These are phyloP conservation scores for Talinum fruticosum DNA, from an alignment of 148 eudicot genomes.

Conservation along the genomic window DNA sequence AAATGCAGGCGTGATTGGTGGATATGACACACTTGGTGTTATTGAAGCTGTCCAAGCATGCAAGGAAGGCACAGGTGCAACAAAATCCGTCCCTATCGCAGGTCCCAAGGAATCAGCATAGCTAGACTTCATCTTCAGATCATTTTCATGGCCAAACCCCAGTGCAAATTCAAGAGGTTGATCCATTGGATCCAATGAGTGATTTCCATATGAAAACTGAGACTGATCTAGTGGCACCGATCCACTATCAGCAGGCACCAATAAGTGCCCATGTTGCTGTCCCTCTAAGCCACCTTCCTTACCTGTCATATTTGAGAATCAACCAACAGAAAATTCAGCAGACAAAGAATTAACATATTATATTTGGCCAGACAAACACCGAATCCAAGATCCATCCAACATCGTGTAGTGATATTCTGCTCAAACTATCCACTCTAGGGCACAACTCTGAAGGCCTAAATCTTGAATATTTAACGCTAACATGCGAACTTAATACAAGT, in stretches of 20 bases:
- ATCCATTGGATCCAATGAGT: slow-evolving; percentile 43
- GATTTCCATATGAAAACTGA: slow-evolving; percentile 46
- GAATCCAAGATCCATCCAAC: not conserved
- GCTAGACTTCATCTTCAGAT: slow-evolving; percentile 41
- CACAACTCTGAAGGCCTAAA: not conserved
- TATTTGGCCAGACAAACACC: not conserved
- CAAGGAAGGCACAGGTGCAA: slow-evolving; percentile 40
- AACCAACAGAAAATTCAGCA: slow-evolving; percentile 18
- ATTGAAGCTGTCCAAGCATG: slow-evolving; percentile 59
- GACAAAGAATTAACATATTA: not conserved
- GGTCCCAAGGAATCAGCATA: slow-evolving; percentile 42
- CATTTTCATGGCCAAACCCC: slow-evolving; percentile 51
- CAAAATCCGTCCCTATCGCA: slow-evolving; percentile 39
- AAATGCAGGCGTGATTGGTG: slow-evolving; percentile 48
- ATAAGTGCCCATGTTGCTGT: slow-evolving; percentile 44
- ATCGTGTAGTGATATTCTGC: not conserved
- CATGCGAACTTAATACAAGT: not conserved
- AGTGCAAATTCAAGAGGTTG: slow-evolving; percentile 74
- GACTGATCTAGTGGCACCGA: slow-evolving; percentile 38
- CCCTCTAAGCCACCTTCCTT: slow-evolving; percentile 43
- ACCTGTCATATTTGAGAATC: slow-evolving; percentile 51
- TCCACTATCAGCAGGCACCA: slow-evolving; percentile 39
- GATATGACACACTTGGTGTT: slow-evolving; percentile 55
- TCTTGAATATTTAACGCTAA: not conserved
- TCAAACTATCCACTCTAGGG: not conserved